These are phyloP conservation scores for Penicillium herquei DNA, from an alignment of 495 filamentous ascomycete genomes.

Conservation along the genomic window DNA sequence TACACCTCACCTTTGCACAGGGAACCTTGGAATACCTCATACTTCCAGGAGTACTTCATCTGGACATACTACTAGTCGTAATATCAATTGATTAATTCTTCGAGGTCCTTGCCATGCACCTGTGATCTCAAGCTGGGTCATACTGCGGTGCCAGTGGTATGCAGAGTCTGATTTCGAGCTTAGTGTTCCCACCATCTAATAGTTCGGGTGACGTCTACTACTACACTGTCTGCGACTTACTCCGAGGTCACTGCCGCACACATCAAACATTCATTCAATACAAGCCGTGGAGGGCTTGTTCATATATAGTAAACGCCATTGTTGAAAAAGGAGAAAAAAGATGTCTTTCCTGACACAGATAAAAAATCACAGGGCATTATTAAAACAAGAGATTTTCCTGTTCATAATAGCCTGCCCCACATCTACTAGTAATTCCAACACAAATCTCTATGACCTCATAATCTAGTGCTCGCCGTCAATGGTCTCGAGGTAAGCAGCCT, in stretches of 20 bases:
- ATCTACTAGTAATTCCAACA: neutral
- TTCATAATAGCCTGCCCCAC: neutral
- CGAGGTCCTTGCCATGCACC: too few species aligned
- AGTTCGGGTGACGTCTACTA: too few species aligned
- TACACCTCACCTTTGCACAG: too few species aligned
- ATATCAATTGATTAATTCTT: too few species aligned
- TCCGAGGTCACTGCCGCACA: neutral
- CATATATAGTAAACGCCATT: constrained; percentile 14
- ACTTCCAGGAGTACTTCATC: neutral
- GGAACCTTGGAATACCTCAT: neutral
- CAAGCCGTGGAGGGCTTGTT: constrained; percentile 15
- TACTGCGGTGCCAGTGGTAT: too few species aligned
- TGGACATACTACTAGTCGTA: too few species aligned
- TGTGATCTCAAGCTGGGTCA: too few species aligned
- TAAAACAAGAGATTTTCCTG: neutral
- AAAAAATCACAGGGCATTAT: constrained; percentile 12
- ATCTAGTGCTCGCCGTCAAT: constrained; percentile 43
- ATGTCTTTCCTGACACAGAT: constrained; percentile 6
- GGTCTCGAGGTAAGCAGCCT: constrained; percentile 68
- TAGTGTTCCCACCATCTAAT: too few species aligned
- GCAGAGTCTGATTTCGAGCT: too few species aligned
- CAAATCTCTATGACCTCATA: neutral
- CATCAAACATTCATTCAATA: constrained; percentile 7
- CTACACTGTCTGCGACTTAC: too few species aligned
- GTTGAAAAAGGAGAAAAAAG: constrained; percentile 24